Conservation (phyloP, 164 flowering plant genomes). For the Paratinospora sagittata region DNA sequence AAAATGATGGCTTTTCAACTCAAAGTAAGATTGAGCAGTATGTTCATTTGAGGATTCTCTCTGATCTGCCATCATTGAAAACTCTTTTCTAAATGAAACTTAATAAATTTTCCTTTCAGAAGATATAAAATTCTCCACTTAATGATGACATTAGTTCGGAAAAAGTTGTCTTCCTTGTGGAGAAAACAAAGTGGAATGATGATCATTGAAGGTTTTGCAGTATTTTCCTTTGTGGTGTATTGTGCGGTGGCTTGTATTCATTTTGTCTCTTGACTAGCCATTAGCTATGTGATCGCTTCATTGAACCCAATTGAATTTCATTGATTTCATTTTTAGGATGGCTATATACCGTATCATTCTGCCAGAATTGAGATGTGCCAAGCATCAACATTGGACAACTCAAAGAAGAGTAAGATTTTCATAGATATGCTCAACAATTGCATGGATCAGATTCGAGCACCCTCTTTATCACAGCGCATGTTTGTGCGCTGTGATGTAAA, state of each 20-base stretch:
- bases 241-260: not conserved
- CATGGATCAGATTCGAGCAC: conserved; percentile 83
- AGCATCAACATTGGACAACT: conserved; percentile 67
- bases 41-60: too few species aligned
- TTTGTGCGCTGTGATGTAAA: conserved; percentile 95
- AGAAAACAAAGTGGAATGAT: not conserved
- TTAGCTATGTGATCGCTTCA: not conserved
- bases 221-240: not conserved
- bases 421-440: conserved; percentile 88
- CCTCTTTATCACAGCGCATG: conserved; percentile 56
- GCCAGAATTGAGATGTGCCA: conserved; percentile 87
- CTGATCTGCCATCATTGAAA: too few species aligned
- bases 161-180: not conserved
- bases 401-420: conserved; percentile 68
- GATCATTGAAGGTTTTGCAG: not conserved
- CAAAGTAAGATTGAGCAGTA: too few species aligned
- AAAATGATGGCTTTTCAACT: too few species aligned
- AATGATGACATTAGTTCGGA: not conserved
- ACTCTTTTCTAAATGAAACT: too few species aligned
- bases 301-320: not conserved
- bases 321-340: conserved; percentile 55
- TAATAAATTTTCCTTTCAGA: not conserved
- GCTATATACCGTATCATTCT: conserved; percentile 97
- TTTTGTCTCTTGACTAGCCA: too few species aligned
- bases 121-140: not conserved